Percentiles rank a stretch among this genome's conserved stretches.
phyloP scores from a whole-genome alignment of 768 basidiomycete species.

The Inosperma sp. region DNA sequence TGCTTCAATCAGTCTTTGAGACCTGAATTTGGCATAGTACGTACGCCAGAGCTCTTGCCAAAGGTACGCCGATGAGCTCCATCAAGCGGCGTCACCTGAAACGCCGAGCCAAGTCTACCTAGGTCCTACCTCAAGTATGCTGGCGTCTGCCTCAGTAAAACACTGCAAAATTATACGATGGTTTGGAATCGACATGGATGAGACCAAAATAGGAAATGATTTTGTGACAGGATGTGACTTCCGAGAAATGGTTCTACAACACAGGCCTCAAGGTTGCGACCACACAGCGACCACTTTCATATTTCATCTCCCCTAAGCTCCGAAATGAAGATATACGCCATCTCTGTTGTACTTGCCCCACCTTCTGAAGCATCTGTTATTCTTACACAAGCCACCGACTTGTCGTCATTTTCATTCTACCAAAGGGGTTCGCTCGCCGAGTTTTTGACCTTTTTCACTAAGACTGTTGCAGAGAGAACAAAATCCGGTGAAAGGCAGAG shows the following conservation, averaged over 20 bases:
- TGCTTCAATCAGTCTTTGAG: too few species aligned
- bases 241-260: neutral
- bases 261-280: neutral
- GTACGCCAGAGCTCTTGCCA: too few species aligned
- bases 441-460: constrained; percentile 92
- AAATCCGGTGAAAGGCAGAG: constrained; percentile 85
- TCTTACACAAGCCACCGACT: constrained; percentile 68
- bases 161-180: too few species aligned
- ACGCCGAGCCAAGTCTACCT: too few species aligned
- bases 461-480: constrained; percentile 88
- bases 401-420: constrained; percentile 92
- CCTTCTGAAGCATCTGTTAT: constrained; percentile 57
- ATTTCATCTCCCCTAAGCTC: neutral
- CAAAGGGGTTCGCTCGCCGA: constrained; percentile 83
- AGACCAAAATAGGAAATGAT: too few species aligned
- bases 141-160: too few species aligned
- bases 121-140: too few species aligned
- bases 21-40: too few species aligned
- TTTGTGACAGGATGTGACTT: neutral
- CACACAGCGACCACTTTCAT: neutral
- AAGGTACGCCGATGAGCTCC: too few species aligned
- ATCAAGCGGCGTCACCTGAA: too few species aligned
- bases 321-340: constrained; percentile 81
- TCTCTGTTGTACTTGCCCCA: constrained; percentile 69
- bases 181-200: too few species aligned